Evolutionary conservation across 169 alveolate genomes (phyloP).

Genomic region (Eimeria praecox): DNA sequence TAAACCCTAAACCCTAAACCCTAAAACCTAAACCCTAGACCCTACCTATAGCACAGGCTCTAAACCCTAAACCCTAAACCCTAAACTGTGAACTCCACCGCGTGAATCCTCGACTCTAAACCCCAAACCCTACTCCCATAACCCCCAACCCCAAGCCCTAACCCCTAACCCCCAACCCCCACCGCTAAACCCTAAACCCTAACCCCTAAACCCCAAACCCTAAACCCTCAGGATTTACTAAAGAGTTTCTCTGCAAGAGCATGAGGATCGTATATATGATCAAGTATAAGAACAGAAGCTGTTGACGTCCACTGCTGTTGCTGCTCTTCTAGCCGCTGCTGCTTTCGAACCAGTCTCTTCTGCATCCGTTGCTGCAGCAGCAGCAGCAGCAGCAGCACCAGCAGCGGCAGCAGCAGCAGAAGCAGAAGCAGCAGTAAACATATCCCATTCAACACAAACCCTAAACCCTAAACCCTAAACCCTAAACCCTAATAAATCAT

Average conservation of each 20-base stretch:
- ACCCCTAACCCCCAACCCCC: too few species aligned
- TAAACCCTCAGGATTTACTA: constrained; percentile 40
- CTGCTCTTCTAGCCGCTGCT: constrained; percentile 75
- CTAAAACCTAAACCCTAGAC: background rate
- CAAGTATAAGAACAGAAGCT: constrained; percentile 85
- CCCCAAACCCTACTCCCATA: too few species aligned
- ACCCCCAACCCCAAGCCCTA: too few species aligned
- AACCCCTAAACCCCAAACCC: background rate
- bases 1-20: constrained; percentile 47
- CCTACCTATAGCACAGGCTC: too few species aligned
- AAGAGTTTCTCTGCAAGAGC: constrained; percentile 91
- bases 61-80: background rate
- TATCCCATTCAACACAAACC: background rate
- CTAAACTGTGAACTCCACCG: too few species aligned
- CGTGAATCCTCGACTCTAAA: too few species aligned
- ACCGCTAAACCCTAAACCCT: too few species aligned
- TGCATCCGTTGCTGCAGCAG: constrained; percentile 61
- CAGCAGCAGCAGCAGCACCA: constrained; percentile 18
- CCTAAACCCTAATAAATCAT: background rate
- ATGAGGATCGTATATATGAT: constrained; percentile 90
- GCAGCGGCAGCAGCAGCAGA: background rate
- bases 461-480: background rate
- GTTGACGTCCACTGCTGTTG: constrained; percentile 9
- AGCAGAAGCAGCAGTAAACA: background rate
- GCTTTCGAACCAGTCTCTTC: constrained; percentile 57